phyloP scores from a whole-genome alignment of 2,329 filamentous ascomycete genomes.

The Phialophora chinensis region DNA sequence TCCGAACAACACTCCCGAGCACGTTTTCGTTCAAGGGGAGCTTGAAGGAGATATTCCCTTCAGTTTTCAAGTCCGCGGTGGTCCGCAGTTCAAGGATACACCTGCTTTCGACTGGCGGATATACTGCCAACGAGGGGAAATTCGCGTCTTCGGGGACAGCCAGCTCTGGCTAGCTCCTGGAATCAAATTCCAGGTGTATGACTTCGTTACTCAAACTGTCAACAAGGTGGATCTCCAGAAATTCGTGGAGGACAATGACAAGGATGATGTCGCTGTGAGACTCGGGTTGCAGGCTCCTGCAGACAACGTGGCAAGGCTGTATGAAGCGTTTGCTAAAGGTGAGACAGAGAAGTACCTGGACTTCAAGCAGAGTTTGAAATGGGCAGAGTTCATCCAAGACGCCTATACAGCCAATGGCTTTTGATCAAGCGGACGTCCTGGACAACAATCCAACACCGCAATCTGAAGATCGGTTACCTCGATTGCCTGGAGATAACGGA shows the following conservation, averaged over 20 bases:
- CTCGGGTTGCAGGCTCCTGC: constrained; percentile 12
- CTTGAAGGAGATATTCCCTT: constrained; percentile 11
- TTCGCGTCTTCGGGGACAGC: background rate
- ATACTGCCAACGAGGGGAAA: constrained; percentile 12
- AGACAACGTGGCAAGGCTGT: constrained; percentile 21
- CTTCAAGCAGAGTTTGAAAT: constrained; percentile 20
- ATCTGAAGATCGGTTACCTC: background rate
- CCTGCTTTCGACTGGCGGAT: constrained; percentile 19
- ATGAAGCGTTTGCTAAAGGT: constrained; percentile 16
- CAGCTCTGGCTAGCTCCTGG: constrained; percentile 1
- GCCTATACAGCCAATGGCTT: constrained; percentile 13
- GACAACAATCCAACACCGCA: background rate
- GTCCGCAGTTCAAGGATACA: constrained; percentile 14
- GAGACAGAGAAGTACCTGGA: constrained; percentile 17
- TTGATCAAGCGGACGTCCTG: background rate
- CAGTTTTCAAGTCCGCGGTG: constrained; percentile 18
- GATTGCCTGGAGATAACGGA: background rate
- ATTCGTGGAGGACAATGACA: background rate
- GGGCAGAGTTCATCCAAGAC: constrained; percentile 21
- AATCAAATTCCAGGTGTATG: constrained; percentile 13
- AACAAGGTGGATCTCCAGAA: constrained; percentile 11
- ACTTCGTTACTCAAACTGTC: constrained; percentile 7
- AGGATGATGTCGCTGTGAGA: background rate
- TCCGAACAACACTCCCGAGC: constrained; percentile 13
- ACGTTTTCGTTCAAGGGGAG: constrained; percentile 12